Percentiles rank a stretch among this genome's conserved stretches.
phyloP scores from a whole-genome alignment of 345 rosid genomes.

The Brassica cretica region DNA sequence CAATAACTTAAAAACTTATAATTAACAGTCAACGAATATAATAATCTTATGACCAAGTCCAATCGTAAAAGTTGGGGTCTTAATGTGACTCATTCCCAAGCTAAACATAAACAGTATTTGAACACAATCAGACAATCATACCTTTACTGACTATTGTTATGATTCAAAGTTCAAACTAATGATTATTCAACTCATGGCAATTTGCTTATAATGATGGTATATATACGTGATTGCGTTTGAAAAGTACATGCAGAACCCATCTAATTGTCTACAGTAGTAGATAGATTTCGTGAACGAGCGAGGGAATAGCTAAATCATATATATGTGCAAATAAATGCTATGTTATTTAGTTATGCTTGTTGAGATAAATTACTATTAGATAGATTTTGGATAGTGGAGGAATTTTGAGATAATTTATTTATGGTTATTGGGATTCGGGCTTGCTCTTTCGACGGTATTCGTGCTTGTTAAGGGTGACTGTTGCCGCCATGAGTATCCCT shows the following conservation, averaged over 20 bases:
- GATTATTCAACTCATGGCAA: background rate
- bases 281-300: background rate
- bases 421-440: background rate
- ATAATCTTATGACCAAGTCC: constrained; percentile 31
- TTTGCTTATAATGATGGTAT: background rate
- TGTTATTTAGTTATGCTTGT: background rate
- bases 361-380: background rate
- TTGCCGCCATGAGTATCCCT: no score
- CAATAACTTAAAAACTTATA: no score
- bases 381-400: background rate
- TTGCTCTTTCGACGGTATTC: background rate
- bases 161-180: background rate
- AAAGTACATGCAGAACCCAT: background rate
- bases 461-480: background rate
- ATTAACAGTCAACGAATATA: constrained; percentile 14
- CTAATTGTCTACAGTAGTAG: background rate
- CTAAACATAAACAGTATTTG: background rate
- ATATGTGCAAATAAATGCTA: no score
- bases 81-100: background rate
- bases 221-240: background rate
- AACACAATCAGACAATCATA: background rate
- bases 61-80: constrained; percentile 30
- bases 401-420: no score
- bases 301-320: no score
- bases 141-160: background rate